Evolutionary conservation across 106 monocot genomes (phyloP), one percentile per base, ranked within the genome.

Genomic region (Gastrodia elata): DNA sequence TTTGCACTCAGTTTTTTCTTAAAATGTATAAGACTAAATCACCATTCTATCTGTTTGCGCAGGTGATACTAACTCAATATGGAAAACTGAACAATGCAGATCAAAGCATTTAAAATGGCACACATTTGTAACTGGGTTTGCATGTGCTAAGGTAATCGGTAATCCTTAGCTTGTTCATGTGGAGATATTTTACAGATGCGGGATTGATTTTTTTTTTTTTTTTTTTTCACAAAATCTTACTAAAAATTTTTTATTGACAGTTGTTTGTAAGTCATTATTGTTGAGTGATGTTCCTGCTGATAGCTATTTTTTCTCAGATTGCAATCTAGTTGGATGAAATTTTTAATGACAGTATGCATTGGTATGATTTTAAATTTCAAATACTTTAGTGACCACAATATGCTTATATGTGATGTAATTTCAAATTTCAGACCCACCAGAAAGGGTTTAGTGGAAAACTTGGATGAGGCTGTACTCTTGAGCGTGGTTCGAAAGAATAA

Each of bases 131-230:
- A 87, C 80, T 71, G 85, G 87, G 4, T 84, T 96, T 87, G 77
- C 95, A 34, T 87, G 82, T 75, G 92, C 85, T 24, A 96, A 92
- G 87, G 95, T 96, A 84, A 79, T 80, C 25, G n/a, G n/a, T n/a
- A n/a, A n/a, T 74, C 10, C 35, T 75, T 69, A 28, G 61, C 44
- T 27, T 32, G 69, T 56, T 35, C 49, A 26, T 70, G 14, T 61
- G 33, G 24, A 28, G 16, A 3, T 43, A 25, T 18, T 70, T 42
- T 69, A 34, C 28, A 41, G 59, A 4, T 61, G 39, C 41, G 4
- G 8, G 18, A n/a, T 44, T 43, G 49, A 36, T 37, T 14, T 22
- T 22, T 68, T 74, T 61, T 32, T 43, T 61, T 32, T 43, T 58
- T 79, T 10, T 38, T 35, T 5, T 4, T 1, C 10, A 41, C 9